phyloP scores from a whole-genome alignment of 2,329 filamentous ascomycete genomes.

The Pezicula radicicola region DNA sequence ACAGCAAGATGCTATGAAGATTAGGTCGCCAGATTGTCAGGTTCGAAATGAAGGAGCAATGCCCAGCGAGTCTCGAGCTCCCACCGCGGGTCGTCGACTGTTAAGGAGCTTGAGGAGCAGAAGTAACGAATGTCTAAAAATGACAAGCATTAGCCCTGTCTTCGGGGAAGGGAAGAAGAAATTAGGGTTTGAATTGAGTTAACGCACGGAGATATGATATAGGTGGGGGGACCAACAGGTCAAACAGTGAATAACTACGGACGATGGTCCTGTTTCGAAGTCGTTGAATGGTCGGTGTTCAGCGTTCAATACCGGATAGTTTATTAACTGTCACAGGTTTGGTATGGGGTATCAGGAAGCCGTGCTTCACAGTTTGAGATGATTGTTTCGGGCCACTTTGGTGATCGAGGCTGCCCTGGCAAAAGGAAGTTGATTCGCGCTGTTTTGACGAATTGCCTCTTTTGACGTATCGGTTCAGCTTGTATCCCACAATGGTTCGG shows the following conservation, averaged over 20 bases:
- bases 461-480: neutral
- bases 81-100: neutral
- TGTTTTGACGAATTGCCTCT: neutral
- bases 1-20: neutral
- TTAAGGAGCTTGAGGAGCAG: constrained; percentile 1
- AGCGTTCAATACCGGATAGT: constrained; percentile 4
- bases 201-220: constrained; percentile 7
- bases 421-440: neutral
- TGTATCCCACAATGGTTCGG: constrained; percentile 1
- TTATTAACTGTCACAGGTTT: constrained; percentile 4
- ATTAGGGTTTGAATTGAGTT: constrained; percentile 3
- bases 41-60: neutral
- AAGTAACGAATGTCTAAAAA: constrained; percentile 8
- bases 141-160: constrained; percentile 21
- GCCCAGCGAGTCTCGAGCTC: neutral
- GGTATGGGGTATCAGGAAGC: constrained; percentile 9
- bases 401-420: constrained; percentile 4
- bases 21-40: neutral
- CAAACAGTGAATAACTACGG: neutral
- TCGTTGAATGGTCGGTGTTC: neutral
- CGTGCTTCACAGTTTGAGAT: constrained; percentile 16
- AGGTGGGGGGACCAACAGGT: constrained; percentile 4
- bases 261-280: constrained; percentile 9
- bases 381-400: constrained; percentile 17
- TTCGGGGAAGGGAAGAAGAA: constrained; percentile 5